Evolutionary conservation across 345 rosid species (phyloP).

Genomic region (Passiflora organensis): DNA sequence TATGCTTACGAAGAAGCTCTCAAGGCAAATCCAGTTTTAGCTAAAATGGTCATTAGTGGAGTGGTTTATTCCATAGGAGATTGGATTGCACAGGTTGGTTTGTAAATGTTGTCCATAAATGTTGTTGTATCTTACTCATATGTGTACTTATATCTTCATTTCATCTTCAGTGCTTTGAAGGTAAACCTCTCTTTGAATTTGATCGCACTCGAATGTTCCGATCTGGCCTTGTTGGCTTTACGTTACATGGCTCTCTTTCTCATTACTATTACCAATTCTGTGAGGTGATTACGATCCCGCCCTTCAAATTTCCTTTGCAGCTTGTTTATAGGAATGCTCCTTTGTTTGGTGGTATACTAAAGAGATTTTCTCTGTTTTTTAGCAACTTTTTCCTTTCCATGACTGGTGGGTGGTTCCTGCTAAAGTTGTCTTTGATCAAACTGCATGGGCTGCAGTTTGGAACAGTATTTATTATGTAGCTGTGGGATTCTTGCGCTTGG

Average conservation of each 20-base stretch:
- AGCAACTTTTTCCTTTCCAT: slow-evolving; percentile 77
- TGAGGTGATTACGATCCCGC: slow-evolving; percentile 43
- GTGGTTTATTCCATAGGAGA: slow-evolving; percentile 88
- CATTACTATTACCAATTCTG: slow-evolving; percentile 91
- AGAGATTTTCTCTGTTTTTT: neutral
- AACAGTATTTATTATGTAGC: slow-evolving; percentile 72
- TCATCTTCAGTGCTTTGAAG: slow-evolving; percentile 66
- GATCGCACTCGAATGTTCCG: slow-evolving; percentile 80
- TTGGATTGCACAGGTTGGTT: slow-evolving; percentile 91
- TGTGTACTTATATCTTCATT: slow-evolving; percentile 1
- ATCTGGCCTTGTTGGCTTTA: slow-evolving; percentile 93
- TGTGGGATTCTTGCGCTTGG: slow-evolving; percentile 73
- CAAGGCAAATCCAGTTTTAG: slow-evolving; percentile 73
- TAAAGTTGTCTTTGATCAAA: slow-evolving; percentile 83
- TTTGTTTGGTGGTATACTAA: neutral
- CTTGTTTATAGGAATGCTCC: neutral
- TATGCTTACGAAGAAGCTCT: slow-evolving; percentile 88
- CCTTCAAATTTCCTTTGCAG: neutral
- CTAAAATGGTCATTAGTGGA: slow-evolving; percentile 93
- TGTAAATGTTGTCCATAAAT: neutral
- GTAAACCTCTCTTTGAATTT: slow-evolving; percentile 80
- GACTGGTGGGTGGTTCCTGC: slow-evolving; percentile 99
- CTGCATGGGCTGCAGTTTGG: slow-evolving; percentile 92
- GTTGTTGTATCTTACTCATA: neutral
- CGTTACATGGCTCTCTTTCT: slow-evolving; percentile 86